Base-by-base conservation (phyloP, 176 grass and related monocot genomes). In the Raddia guianensis region DNA sequence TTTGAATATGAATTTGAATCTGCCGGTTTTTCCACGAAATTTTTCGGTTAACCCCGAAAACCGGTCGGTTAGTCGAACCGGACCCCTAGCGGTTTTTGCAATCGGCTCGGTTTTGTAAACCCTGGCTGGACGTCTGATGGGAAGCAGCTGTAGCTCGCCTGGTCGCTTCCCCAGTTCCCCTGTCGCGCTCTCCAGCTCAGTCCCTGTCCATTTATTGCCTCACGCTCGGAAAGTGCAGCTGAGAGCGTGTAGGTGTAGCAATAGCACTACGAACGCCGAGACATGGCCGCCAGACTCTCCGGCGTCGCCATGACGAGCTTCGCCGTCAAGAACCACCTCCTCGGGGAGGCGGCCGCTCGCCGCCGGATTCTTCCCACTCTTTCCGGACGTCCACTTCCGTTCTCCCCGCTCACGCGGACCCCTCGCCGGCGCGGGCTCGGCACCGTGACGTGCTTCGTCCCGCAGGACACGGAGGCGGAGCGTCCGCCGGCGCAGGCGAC, bases 381-480 rank as follows among this genome's bases (percentile, higher is more conserved):
- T 1, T n/a, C 56, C 7, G 47, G 78, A 14, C 79, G 70, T 6
- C 68, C 64, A 0, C 49, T 90, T 35, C 76, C 66, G 57, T 88
- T 82, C 85, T 69, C 80, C 34, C 84, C 76, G 54, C 70, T 93
- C 77, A 57, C 54, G 80, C 49, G 56, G 20, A 52, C 77, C 58
- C 15, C 62, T 33, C 80, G 73, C 51, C 65, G 72, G 63, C 76
- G 80, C 34, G 19, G 85, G 62, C 73, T 75, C 63, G 84, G 49
- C 34, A 67, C 82, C 12, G 87, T 89, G 45, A 89, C 88, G 9
- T 90, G 84, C 87, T 87, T 93, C 78, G 83, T 93, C 34, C 84
- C 78, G 63, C 80, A 76, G 70, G 85, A 20, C 43, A 61, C 66
- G 16, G 66, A 68, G 68, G 52, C 66, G 16, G 66, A 68, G 68